phyloP scores from a whole-genome alignment of 2,329 filamentous ascomycete species.

The Raffaelea deltoideospora region DNA sequence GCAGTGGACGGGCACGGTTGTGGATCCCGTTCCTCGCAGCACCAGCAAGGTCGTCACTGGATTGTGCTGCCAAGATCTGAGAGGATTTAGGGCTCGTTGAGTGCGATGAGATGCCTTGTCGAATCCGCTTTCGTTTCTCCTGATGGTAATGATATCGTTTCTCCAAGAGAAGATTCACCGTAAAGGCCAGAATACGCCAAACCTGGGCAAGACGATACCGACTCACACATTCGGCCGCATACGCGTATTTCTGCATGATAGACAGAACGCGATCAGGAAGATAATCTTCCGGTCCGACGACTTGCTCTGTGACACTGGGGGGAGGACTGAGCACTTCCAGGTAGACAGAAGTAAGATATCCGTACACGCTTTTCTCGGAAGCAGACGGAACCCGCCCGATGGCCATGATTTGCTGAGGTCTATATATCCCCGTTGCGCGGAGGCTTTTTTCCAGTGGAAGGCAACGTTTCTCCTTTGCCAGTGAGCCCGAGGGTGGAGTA shows the following conservation, averaged over 20 bases:
- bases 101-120: no score
- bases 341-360: conserved; percentile 41
- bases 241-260: conserved; percentile 42
- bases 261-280: conserved; percentile 30
- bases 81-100: no score
- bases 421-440: conserved; percentile 40
- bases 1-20: conserved; percentile 12
- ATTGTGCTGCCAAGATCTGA: no score
- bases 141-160: conserved; percentile 43
- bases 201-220: conserved; percentile 48
- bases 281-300: no score
- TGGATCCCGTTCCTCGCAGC: neutral
- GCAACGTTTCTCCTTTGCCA: conserved; percentile 18
- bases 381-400: conserved; percentile 40
- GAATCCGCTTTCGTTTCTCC: conserved; percentile 23
- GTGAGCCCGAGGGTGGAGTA: conserved; percentile 33
- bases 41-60: no score
- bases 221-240: conserved; percentile 38
- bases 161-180: conserved; percentile 36
- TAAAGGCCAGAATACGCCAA: conserved; percentile 45
- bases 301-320: no score
- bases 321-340: conserved; percentile 41
- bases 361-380: conserved; percentile 34
- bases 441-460: conserved; percentile 44
- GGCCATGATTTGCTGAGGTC: conserved; percentile 46